Evolutionary conservation across 1,284 basidiomycete species (phyloP).

Genomic region (Cryptococcus sp.): DNA sequence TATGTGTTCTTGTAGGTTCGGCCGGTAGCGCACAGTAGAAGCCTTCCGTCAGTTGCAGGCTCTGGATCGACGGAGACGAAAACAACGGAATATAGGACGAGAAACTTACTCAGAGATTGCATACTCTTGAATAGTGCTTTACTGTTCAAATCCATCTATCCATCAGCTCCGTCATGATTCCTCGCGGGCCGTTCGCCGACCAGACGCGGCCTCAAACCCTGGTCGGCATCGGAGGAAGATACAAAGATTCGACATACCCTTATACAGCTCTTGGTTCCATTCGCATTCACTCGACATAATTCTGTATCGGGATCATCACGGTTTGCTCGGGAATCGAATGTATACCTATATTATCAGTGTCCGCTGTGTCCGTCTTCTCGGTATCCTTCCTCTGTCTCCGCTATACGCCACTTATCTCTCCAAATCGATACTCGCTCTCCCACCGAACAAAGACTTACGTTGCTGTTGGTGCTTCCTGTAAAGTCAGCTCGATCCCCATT

Average conservation of each 20-base stretch:
- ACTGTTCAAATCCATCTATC: slow-evolving; percentile 63
- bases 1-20: slow-evolving; percentile 65
- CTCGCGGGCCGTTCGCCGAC: too few species aligned
- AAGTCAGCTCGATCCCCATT: not conserved
- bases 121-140: slow-evolving; percentile 68
- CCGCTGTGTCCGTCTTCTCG: not conserved
- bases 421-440: slow-evolving; percentile 39
- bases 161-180: not conserved
- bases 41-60: slow-evolving; percentile 45
- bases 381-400: too few species aligned
- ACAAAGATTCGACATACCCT: slow-evolving; percentile 50
- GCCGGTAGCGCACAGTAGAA: slow-evolving; percentile 72
- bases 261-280: slow-evolving; percentile 59
- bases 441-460: slow-evolving; percentile 9
- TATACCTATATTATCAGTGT: slow-evolving; percentile 19
- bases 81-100: too few species aligned
- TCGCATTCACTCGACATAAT: slow-evolving; percentile 56
- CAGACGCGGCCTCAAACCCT: too few species aligned
- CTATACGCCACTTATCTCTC: too few species aligned
- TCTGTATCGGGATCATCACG: slow-evolving; percentile 59
- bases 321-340: slow-evolving; percentile 35
- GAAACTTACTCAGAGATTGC: slow-evolving; percentile 51
- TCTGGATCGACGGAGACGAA: not conserved
- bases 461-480: slow-evolving; percentile 28
- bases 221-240: too few species aligned